Evolutionary conservation across 768 basidiomycete genomes (phyloP).

Genomic region (Daedalea quercina): DNA sequence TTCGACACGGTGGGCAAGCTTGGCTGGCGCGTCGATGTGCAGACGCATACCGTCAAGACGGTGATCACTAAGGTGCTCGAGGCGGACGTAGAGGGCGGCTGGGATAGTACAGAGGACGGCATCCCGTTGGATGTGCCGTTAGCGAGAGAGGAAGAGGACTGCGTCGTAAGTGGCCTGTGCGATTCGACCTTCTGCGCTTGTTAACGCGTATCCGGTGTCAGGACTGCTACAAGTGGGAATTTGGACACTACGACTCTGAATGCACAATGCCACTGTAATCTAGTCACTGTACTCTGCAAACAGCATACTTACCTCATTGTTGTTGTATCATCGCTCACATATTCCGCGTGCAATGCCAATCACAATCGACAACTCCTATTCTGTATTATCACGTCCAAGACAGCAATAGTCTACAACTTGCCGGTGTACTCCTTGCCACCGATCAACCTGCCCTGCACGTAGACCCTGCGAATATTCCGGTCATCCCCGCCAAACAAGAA

Average conservation of each 20-base stretch:
- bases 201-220: constrained; percentile 20
- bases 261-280: constrained; percentile 4
- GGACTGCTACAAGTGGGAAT: constrained; percentile 81
- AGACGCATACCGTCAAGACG: constrained; percentile 48
- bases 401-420: no score
- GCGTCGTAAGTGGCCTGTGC: constrained; percentile 38
- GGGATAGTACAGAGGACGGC: constrained; percentile 32
- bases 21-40: constrained; percentile 53
- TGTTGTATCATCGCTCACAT: no score
- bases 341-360: no score
- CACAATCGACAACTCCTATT: no score
- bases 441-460: constrained; percentile 73
- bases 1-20: constrained; percentile 63
- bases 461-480: constrained; percentile 75
- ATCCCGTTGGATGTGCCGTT: constrained; percentile 43
- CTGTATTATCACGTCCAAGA: no score
- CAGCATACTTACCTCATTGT: neutral
- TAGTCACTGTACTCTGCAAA: neutral
- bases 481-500: constrained; percentile 87
- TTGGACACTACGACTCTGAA: constrained; percentile 35
- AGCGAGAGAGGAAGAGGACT: constrained; percentile 57
- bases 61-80: constrained; percentile 49
- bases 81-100: constrained; percentile 34
- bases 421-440: constrained; percentile 59
- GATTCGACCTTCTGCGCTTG: constrained; percentile 17